Conservation (phyloP, 306 rosid species). For the Begonia masoniana region DNA sequence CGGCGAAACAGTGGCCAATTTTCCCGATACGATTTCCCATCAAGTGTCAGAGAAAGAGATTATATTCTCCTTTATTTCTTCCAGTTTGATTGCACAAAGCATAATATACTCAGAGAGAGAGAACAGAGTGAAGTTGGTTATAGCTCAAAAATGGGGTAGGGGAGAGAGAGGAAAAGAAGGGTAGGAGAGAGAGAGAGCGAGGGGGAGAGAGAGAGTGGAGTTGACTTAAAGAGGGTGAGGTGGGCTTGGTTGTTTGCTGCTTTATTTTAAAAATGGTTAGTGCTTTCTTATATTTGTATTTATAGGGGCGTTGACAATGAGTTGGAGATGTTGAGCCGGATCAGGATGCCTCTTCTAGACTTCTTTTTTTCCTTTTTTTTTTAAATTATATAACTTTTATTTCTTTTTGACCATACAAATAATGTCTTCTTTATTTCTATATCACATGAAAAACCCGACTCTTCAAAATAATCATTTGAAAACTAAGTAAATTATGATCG, state of each 20-base stretch:
- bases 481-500: no score
- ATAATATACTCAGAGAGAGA: not conserved
- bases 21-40: slow-evolving; percentile 66
- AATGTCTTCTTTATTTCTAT: no score
- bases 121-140: slow-evolving; percentile 4
- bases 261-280: slow-evolving; percentile 3
- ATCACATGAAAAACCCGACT: no score
- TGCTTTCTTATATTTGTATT: not conserved
- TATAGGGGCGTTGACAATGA: slow-evolving; percentile 13
- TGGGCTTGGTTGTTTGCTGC: slow-evolving; percentile 6
- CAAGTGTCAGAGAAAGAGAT: not conserved
- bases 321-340: not conserved
- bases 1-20: slow-evolving; percentile 26
- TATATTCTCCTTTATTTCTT: not conserved
- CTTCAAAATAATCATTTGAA: no score
- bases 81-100: slow-evolving; percentile 12
- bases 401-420: no score
- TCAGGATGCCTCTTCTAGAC: no score
- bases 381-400: no score
- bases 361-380: no score
- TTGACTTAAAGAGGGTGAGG: slow-evolving; percentile 26
- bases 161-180: not conserved
- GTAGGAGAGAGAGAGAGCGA: slow-evolving; percentile 7
- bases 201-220: slow-evolving; percentile 14
- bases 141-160: slow-evolving; percentile 1